Evolutionary conservation across 192 early-diverging fungal species (phyloP).

Genomic region (Backusella parvicylindrica): DNA sequence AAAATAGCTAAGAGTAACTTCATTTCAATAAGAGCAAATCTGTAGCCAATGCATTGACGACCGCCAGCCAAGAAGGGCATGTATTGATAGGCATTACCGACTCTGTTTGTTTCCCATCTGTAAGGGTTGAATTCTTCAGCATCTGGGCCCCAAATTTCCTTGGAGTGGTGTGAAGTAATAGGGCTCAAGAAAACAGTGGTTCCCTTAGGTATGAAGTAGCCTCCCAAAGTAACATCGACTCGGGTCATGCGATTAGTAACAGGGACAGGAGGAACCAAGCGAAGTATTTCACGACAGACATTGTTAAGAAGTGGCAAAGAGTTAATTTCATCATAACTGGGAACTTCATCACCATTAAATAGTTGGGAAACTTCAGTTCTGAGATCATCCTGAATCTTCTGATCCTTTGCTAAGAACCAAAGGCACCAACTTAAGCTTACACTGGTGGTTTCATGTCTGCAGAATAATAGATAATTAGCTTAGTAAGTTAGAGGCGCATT

Average conservation of each 20-base stretch:
- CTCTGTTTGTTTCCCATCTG: conserved; percentile 42
- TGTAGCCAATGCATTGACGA: conserved; percentile 53
- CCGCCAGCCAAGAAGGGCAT: conserved; percentile 52
- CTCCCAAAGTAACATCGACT: conserved; percentile 36
- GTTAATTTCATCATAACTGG: conserved; percentile 47
- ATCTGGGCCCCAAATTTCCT: conserved; percentile 45
- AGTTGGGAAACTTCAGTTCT: conserved; percentile 45
- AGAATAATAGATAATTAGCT: background rate
- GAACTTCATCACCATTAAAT: conserved; percentile 29
- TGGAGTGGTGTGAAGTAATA: conserved; percentile 36
- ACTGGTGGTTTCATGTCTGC: conserved; percentile 53
- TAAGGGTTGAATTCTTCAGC: conserved; percentile 49
- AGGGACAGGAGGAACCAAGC: conserved; percentile 52
- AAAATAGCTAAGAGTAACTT: conserved; percentile 51
- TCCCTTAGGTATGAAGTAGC: conserved; percentile 48
- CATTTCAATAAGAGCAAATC: conserved; percentile 54
- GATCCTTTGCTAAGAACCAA: conserved; percentile 44
- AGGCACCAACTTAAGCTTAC: conserved; percentile 48
- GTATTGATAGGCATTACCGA: conserved; percentile 32
- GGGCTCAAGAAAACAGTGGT: conserved; percentile 38
- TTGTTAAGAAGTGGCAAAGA: conserved; percentile 45
- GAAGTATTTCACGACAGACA: conserved; percentile 49
- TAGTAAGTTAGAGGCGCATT: background rate
- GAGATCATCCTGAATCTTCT: conserved; percentile 37
- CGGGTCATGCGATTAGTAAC: conserved; percentile 37